phyloP scores from a whole-genome alignment of 2,329 filamentous ascomycete species.

The Plectosphaerella plurivora region DNA sequence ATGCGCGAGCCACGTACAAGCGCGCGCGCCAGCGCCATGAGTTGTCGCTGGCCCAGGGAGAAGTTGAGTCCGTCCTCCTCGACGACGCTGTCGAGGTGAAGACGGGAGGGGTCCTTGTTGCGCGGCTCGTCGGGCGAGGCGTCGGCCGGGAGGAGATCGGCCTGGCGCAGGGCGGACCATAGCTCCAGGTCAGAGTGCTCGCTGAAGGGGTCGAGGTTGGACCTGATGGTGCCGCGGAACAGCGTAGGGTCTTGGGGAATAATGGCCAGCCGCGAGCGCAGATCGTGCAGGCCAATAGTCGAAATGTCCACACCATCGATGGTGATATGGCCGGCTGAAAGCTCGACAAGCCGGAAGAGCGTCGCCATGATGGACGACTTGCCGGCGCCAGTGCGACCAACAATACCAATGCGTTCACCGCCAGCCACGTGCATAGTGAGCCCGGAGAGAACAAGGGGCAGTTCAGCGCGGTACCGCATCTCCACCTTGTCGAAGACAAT shows the following conservation, averaged over 20 bases:
- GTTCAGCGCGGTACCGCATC: slow-evolving; percentile 70
- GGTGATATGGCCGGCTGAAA: slow-evolving; percentile 56
- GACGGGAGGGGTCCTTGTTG: slow-evolving; percentile 44
- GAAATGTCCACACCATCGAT: slow-evolving; percentile 68
- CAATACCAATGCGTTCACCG: slow-evolving; percentile 76
- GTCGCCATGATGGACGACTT: slow-evolving; percentile 83
- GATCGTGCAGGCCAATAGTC: slow-evolving; percentile 68
- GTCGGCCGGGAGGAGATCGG: slow-evolving; percentile 60
- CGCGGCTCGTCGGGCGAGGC: slow-evolving; percentile 15
- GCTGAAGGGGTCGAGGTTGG: slow-evolving; percentile 75
- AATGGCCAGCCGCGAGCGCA: slow-evolving; percentile 73
- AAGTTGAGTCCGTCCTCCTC: slow-evolving; percentile 97
- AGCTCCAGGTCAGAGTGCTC: slow-evolving; percentile 75
- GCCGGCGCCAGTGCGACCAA: slow-evolving; percentile 76
- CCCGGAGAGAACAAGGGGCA: slow-evolving; percentile 69
- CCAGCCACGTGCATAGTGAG: slow-evolving; percentile 68
- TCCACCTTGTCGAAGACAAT: slow-evolving; percentile 71
- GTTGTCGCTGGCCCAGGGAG: slow-evolving; percentile 87
- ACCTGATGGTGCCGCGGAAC: slow-evolving; percentile 75
- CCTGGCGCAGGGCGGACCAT: slow-evolving; percentile 73
- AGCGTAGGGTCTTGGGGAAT: slow-evolving; percentile 83
- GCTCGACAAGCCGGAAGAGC: slow-evolving; percentile 70
- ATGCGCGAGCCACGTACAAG: slow-evolving; percentile 84
- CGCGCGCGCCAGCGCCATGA: slow-evolving; percentile 90
- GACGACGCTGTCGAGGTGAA: slow-evolving; percentile 79